Percentiles rank a stretch among this genome's conserved stretches.
Conservation (phyloP, 306 rosid genomes). For the Trifolium pratense region DNA sequence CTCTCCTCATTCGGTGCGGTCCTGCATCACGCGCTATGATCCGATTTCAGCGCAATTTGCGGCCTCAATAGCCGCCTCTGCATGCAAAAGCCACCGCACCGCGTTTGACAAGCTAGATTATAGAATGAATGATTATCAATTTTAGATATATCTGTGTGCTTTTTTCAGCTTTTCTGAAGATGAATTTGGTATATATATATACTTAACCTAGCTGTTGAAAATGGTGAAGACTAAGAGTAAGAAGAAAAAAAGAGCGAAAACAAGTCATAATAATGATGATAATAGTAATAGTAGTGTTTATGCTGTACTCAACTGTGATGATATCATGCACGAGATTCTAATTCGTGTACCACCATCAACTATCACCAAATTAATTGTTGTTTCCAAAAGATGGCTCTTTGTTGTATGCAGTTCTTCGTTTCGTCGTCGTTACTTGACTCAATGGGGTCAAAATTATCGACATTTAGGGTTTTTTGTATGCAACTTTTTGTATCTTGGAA, state of each 20-base stretch:
- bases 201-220: conserved; percentile 42
- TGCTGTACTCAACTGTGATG: conserved; percentile 65
- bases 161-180: conserved; percentile 35
- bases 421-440: conserved; percentile 48
- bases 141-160: conserved; percentile 1
- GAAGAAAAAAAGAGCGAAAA: conserved; percentile 37
- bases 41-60: neutral
- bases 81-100: neutral
- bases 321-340: conserved; percentile 69
- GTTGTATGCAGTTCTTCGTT: conserved; percentile 63
- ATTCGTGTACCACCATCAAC: conserved; percentile 66
- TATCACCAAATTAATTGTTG: conserved; percentile 48
- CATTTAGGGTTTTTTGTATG: conserved; percentile 75
- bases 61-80: neutral
- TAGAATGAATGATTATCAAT: neutral
- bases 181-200: conserved; percentile 19
- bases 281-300: conserved; percentile 31
- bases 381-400: conserved; percentile 74
- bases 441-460: conserved; percentile 59
- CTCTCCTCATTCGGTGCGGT: neutral
- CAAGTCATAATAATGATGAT: neutral
- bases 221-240: neutral
- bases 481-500: conserved; percentile 67
- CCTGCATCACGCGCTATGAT: neutral
- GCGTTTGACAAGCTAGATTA: neutral